Evolutionary conservation across 192 early-diverging fungal genomes (phyloP), one percentile per base, ranked within the genome.

Genomic region (Backusella tarrabulga): DNA sequence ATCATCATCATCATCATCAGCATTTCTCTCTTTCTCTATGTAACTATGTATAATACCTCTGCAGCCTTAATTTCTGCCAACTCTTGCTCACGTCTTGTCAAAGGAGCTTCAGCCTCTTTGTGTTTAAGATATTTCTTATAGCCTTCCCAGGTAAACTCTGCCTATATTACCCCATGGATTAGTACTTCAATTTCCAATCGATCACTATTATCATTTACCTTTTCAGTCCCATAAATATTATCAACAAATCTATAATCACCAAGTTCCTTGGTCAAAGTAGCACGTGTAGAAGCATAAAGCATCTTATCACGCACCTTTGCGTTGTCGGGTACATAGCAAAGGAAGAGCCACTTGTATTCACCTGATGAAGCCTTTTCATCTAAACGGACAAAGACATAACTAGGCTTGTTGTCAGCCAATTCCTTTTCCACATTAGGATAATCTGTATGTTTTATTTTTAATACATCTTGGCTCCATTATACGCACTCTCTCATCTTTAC

Each of bases 301-400:
- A 97, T 99, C 82, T 98, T 98, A 70, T 95, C 92, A 29, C 97
- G 87, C 34, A 97, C 92, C 38, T 87, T 88, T 32, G 94, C 92
- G 34, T 87, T 54, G 77, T 97, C 96, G 1, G 96, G 96, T 6
- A 96, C 92, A 81, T 91, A 96, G 36, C 89, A 83, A 60, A 93
- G 80, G 52, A 97, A 87, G 52, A 94, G 84, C 95, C 95, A 97
- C 44, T 88, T 83, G 67, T 81, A 77, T 19, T 81, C 81, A 36
- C 83, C 85, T n/a, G 80, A 34, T 19, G 80, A 72, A 6, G 71
- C 36, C 38, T 77, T 82, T 34, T 73, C 50, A 76, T 92, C 93
- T 17, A 90, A 77, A 6, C 92, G 87, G 19, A 90, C 87, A 29
- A 95, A 76, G 52, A 96, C 76, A 75, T 91, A 95, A 71, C 88